Evolutionary conservation across 2,329 filamentous ascomycete genomes (phyloP).

Genomic region (Fusarium nygamai): DNA sequence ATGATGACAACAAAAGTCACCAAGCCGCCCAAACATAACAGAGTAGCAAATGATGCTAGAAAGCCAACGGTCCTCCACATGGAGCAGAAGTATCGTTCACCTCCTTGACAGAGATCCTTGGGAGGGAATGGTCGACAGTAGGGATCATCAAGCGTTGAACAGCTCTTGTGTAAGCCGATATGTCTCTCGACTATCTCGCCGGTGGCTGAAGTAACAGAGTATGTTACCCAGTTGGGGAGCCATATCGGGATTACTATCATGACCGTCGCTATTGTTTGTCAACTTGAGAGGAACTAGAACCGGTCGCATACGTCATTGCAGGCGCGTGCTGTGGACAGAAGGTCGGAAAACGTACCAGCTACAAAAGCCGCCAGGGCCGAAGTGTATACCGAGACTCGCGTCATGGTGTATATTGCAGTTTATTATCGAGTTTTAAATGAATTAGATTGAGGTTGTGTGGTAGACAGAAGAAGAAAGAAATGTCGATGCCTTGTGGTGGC

Average conservation of each 20-base stretch:
- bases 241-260: constrained; percentile 77
- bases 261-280: constrained; percentile 66
- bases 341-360: constrained; percentile 51
- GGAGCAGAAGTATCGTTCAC: constrained; percentile 81
- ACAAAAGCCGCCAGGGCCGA: constrained; percentile 55
- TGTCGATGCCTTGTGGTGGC: constrained; percentile 33
- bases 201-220: constrained; percentile 61
- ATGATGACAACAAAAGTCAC: constrained; percentile 83
- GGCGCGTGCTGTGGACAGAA: constrained; percentile 12
- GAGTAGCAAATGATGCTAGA: constrained; percentile 82
- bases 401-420: constrained; percentile 48
- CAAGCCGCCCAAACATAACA: constrained; percentile 84
- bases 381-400: constrained; percentile 55
- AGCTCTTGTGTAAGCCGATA: constrained; percentile 84
- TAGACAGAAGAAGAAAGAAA: constrained; percentile 31
- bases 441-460: neutral
- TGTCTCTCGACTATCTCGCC: constrained; percentile 63
- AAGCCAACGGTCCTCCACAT: constrained; percentile 93
- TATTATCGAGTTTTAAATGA: neutral
- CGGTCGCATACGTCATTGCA: constrained; percentile 39
- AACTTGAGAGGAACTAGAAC: constrained; percentile 36
- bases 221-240: constrained; percentile 77
- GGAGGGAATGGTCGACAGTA: constrained; percentile 61
- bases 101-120: constrained; percentile 49
- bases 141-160: constrained; percentile 73